These are phyloP conservation scores for Parietichytrium sp. DNA, from an alignment of 108 stramenopile genomes.

Conservation along the genomic window DNA sequence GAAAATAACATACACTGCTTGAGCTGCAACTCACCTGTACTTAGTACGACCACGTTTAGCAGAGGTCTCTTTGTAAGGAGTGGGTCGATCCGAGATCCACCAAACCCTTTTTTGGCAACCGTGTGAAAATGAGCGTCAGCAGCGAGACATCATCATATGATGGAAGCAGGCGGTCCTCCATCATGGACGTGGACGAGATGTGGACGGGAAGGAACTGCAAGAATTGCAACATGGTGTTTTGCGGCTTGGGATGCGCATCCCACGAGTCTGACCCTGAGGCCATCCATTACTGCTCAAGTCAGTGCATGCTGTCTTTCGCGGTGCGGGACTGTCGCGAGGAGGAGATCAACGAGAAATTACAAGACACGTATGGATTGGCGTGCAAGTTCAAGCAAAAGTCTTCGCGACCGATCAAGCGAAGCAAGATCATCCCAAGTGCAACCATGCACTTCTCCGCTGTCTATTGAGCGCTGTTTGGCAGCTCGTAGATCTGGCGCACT, in stretches of 20 bases:
- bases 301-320: neutral
- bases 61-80: too few species aligned
- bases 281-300: neutral
- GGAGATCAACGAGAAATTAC: neutral
- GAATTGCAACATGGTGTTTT: constrained; percentile 34
- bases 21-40: too few species aligned
- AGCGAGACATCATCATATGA: neutral
- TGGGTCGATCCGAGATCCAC: too few species aligned
- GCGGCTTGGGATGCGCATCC: constrained; percentile 6
- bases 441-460: too few species aligned
- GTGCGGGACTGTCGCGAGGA: constrained; percentile 11
- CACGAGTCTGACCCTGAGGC: too few species aligned
- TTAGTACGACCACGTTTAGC: too few species aligned
- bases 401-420: too few species aligned
- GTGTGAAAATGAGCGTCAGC: neutral
- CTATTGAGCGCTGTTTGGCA: too few species aligned
- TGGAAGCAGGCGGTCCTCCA: neutral
- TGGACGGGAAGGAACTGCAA: constrained; percentile 24
- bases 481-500: too few species aligned
- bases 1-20: too few species aligned
- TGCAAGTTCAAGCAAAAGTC: neutral
- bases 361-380: constrained; percentile 1
- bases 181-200: neutral
- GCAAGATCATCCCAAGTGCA: too few species aligned
- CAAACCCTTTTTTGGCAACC: too few species aligned